These are phyloP conservation scores for Dryas drummondii DNA, from an alignment of 306 rosid species.

Conservation along the genomic window DNA sequence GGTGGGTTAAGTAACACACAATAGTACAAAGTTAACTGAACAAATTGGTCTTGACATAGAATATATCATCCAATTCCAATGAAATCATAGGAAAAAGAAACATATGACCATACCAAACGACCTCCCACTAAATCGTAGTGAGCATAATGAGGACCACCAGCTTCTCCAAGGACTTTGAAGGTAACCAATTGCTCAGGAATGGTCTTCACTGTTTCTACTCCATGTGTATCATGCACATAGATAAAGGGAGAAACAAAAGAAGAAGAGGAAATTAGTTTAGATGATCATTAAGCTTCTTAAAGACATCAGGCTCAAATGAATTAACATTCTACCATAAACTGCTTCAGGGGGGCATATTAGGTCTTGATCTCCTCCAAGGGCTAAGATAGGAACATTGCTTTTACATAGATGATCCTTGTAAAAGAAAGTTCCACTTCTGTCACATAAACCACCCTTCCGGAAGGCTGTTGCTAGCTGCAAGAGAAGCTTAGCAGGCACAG, in stretches of 20 bases:
- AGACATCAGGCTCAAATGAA: neutral
- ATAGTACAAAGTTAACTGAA: neutral
- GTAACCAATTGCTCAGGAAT: constrained; percentile 62
- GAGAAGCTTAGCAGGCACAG: constrained; percentile 78
- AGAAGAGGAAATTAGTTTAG: constrained; percentile 7
- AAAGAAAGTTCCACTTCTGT: constrained; percentile 61
- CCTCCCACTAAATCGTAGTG: constrained; percentile 95
- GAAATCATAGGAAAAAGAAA: neutral
- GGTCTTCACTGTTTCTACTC: constrained; percentile 77
- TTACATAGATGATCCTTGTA: constrained; percentile 69
- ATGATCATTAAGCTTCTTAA: neutral
- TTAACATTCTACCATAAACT: constrained; percentile 61
- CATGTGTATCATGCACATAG: constrained; percentile 11
- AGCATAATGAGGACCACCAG: constrained; percentile 78
- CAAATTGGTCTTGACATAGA: neutral
- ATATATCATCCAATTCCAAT: neutral
- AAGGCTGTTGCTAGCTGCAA: constrained; percentile 68
- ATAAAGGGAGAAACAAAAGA: neutral
- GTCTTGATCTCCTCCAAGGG: constrained; percentile 87
- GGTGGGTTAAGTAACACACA: constrained; percentile 5
- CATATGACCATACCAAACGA: constrained; percentile 52
- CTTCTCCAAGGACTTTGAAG: constrained; percentile 77
- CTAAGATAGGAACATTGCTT: constrained; percentile 70
- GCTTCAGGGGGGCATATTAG: constrained; percentile 90
- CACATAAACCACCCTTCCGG: constrained; percentile 62